phyloP scores from a whole-genome alignment of 495 filamentous ascomycete species.

The Monascus purpureus region DNA sequence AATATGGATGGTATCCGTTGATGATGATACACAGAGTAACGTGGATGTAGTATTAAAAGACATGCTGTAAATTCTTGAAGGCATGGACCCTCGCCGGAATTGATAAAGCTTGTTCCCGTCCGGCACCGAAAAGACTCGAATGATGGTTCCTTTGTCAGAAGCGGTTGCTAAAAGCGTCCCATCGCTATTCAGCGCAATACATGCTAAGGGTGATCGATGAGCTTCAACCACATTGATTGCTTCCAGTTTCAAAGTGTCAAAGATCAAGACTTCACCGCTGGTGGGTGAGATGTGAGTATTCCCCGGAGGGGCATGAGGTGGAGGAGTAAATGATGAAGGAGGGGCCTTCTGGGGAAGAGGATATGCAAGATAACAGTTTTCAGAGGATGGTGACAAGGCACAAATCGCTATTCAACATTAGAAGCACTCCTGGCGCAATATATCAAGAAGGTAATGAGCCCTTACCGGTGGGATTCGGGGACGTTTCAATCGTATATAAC shows the following conservation, averaged over 20 bases:
- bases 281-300: conserved; percentile 62
- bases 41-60: conserved; percentile 95
- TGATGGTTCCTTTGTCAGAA: conserved; percentile 94
- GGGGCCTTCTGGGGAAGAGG: conserved; percentile 72
- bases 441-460: background rate
- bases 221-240: conserved; percentile 87
- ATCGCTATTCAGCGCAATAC: conserved; percentile 78
- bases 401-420: conserved; percentile 52
- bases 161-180: conserved; percentile 90
- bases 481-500: conserved; percentile 78
- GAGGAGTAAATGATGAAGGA: conserved; percentile 46
- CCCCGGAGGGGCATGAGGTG: conserved; percentile 74
- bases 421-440: conserved; percentile 1
- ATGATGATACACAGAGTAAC: conserved; percentile 86
- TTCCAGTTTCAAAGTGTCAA: conserved; percentile 73
- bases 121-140: conserved; percentile 85
- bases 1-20: conserved; percentile 93
- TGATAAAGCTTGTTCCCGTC: conserved; percentile 84
- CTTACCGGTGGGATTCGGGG: conserved; percentile 73
- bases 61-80: conserved; percentile 93
- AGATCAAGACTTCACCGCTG: conserved; percentile 85
- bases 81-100: conserved; percentile 88
- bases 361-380: conserved; percentile 87
- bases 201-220: conserved; percentile 82
- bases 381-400: conserved; percentile 85